Percentiles rank a stretch among this genome's conserved stretches.
These are phyloP conservation scores for Bruguiera sexangula DNA, from an alignment of 345 rosid species.

Conservation along the genomic window DNA sequence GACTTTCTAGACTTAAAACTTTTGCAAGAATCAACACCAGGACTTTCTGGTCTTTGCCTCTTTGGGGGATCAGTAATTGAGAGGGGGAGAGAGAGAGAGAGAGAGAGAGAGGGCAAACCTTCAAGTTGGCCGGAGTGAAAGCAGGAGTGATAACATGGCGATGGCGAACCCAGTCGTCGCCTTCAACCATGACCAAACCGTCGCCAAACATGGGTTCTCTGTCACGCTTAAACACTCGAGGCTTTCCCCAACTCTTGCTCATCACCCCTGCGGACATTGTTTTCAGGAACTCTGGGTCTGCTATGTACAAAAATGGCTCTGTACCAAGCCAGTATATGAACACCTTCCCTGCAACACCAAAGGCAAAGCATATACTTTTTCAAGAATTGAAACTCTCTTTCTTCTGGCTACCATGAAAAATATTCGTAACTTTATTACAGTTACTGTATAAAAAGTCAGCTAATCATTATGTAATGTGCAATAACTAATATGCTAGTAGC, in stretches of 20 bases:
- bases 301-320: conserved; percentile 86
- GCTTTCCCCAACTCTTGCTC: conserved; percentile 98
- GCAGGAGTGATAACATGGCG: conserved; percentile 90
- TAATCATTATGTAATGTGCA: no score
- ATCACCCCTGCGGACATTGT: conserved; percentile 66
- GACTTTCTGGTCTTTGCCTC: no score
- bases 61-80: no score
- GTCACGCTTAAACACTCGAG: conserved; percentile 70
- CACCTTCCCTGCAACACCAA: conserved; percentile 63
- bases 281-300: conserved; percentile 83
- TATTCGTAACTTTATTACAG: neutral
- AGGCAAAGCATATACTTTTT: neutral
- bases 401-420: neutral
- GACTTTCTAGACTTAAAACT: no score
- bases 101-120: conserved; percentile 34
- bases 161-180: conserved; percentile 87
- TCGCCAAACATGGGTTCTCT: conserved; percentile 91
- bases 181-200: conserved; percentile 84
- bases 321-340: conserved; percentile 91
- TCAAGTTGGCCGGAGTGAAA: conserved; percentile 67
- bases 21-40: no score
- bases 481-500: no score
- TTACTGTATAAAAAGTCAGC: no score
- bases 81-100: neutral
- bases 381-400: no score